Evolutionary conservation across 2,329 filamentous ascomycete species (phyloP).

Genomic region (Beauveria bassiana): DNA sequence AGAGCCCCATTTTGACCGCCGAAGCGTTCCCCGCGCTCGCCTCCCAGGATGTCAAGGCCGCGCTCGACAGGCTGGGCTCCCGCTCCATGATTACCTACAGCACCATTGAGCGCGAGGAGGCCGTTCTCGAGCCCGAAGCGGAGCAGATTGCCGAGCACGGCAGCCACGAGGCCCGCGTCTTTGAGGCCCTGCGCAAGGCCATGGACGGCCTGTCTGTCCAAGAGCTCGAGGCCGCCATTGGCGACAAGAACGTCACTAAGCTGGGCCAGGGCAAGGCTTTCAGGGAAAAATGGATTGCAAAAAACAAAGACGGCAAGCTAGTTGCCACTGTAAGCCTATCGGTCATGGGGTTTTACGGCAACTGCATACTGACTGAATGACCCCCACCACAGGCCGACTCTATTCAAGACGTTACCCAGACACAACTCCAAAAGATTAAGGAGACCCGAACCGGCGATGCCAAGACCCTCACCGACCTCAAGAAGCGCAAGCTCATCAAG

Average conservation of each 20-base stretch:
- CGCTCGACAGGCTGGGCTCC: constrained; percentile 76
- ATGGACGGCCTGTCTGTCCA: constrained; percentile 75
- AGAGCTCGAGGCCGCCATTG: constrained; percentile 62
- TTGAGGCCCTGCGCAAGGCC: constrained; percentile 62
- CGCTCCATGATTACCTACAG: constrained; percentile 84
- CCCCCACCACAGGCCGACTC: constrained; percentile 46
- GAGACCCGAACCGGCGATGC: constrained; percentile 63
- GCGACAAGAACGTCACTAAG: constrained; percentile 66
- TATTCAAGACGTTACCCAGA: constrained; percentile 71
- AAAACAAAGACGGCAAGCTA: constrained; percentile 50
- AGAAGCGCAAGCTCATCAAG: constrained; percentile 84
- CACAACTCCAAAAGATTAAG: constrained; percentile 67
- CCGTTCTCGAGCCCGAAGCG: constrained; percentile 66
- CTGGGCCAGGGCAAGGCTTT: constrained; percentile 94
- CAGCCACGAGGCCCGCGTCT: constrained; percentile 77
- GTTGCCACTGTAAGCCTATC: constrained; percentile 40
- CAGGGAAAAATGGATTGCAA: constrained; percentile 65
- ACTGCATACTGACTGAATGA: background rate
- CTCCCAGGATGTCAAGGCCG: constrained; percentile 70
- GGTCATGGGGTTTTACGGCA: background rate
- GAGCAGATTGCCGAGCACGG: constrained; percentile 65
- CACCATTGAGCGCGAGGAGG: constrained; percentile 71
- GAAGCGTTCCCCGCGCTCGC: constrained; percentile 60
- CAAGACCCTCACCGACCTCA: constrained; percentile 73
- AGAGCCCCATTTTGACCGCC: constrained; percentile 58